Evolutionary conservation across 192 early-diverging fungal genomes (phyloP).

Genomic region (Gonapodya prolifera): DNA sequence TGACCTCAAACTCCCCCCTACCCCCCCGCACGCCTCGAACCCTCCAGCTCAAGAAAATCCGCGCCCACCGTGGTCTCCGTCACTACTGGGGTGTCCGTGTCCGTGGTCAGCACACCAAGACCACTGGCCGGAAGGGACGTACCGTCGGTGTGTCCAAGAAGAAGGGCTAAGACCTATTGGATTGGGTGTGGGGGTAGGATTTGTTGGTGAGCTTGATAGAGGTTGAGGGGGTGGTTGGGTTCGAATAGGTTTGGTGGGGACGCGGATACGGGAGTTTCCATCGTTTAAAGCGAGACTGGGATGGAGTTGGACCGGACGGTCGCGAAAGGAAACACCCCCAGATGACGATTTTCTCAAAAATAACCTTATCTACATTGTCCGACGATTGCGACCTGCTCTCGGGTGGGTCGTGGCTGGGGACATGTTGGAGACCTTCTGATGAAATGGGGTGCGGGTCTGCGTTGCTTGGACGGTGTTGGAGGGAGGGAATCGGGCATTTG

Average conservation of each 20-base stretch:
- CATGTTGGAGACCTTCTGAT: too few relatives aligned
- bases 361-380: constrained; percentile 50
- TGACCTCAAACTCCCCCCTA: background rate
- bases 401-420: too few relatives aligned
- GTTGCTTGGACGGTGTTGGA: too few relatives aligned
- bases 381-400: too few relatives aligned
- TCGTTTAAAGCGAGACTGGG: constrained; percentile 5
- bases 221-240: constrained; percentile 7
- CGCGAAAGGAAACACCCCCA: constrained; percentile 2
- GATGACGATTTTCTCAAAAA: background rate
- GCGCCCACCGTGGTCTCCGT: constrained; percentile 97
- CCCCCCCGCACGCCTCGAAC: too few relatives aligned
- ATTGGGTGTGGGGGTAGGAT: constrained; percentile 10
- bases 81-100: constrained; percentile 97
- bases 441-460: too few relatives aligned
- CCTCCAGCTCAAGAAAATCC: constrained; percentile 90
- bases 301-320: constrained; percentile 7
- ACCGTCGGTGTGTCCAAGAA: constrained; percentile 98
- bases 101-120: constrained; percentile 99
- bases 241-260: constrained; percentile 8
- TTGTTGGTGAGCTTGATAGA: constrained; percentile 8
- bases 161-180: constrained; percentile 42
- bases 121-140: constrained; percentile 91
- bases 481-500: too few relatives aligned
- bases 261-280: constrained; percentile 6